A percentile compares a stretch with the other conserved stretches of the same genome.
Conservation (phyloP, 1,139 yeast species). For the Pichia sp. region DNA sequence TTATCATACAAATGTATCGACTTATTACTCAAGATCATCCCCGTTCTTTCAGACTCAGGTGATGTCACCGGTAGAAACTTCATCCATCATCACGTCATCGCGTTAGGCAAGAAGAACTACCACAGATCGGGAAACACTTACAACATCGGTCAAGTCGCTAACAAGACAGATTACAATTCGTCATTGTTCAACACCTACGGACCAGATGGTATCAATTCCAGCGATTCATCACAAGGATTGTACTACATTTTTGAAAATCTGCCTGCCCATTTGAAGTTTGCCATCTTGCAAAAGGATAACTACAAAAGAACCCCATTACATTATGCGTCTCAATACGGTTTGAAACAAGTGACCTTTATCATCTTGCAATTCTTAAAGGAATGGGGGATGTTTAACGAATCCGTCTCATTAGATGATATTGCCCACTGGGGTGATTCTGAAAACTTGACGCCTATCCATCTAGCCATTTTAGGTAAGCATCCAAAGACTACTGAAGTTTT, state of each 20-base stretch:
- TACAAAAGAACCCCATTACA: conserved; percentile 86
- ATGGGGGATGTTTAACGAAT: conserved; percentile 51
- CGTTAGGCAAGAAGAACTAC: conserved; percentile 54
- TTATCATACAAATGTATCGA: conserved; percentile 58
- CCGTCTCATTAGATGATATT: conserved; percentile 56
- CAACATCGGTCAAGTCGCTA: conserved; percentile 16
- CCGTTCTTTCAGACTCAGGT: conserved; percentile 55
- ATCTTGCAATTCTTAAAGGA: conserved; percentile 51
- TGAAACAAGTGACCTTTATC: conserved; percentile 58
- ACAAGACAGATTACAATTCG: conserved; percentile 32
- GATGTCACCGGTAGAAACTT: conserved; percentile 85
- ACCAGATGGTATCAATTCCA: conserved; percentile 61
- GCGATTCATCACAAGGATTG: conserved; percentile 53
- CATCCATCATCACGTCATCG: conserved; percentile 78
- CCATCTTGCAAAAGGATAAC: conserved; percentile 65
- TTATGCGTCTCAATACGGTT: conserved; percentile 86
- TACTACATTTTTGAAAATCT: conserved; percentile 52
- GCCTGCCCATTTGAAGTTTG: conserved; percentile 50
- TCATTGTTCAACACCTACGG: conserved; percentile 51
- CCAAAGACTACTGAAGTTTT: conserved; percentile 71
- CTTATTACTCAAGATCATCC: conserved; percentile 45
- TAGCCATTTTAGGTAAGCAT: conserved; percentile 81
- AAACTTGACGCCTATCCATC: conserved; percentile 74
- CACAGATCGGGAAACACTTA: conserved; percentile 28
- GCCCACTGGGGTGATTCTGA: conserved; percentile 83